phyloP scores from a whole-genome alignment of 768 basidiomycete genomes.

The Lentinula sp. region DNA sequence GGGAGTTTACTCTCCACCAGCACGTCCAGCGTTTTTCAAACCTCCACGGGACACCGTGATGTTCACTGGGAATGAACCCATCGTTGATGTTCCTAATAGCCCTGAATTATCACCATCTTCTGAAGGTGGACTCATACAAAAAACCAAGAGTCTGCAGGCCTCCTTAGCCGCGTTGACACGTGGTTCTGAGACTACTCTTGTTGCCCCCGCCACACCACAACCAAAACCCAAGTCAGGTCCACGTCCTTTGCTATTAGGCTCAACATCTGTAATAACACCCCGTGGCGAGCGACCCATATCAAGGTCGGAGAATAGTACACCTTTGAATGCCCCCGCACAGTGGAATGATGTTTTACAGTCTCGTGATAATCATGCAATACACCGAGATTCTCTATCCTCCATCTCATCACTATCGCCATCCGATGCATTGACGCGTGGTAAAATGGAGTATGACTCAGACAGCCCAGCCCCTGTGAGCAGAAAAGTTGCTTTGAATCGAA shows the following conservation, averaged over 20 bases:
- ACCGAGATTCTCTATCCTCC: slow-evolving; percentile 57
- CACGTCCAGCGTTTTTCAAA: slow-evolving; percentile 51
- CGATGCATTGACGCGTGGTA: slow-evolving; percentile 34
- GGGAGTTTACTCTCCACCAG: slow-evolving; percentile 44
- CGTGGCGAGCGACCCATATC: slow-evolving; percentile 17
- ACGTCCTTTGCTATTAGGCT: slow-evolving; percentile 58
- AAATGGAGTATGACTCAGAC: slow-evolving; percentile 56
- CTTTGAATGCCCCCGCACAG: slow-evolving; percentile 23
- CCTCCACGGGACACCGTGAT: slow-evolving; percentile 53
- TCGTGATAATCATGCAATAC: slow-evolving; percentile 28
- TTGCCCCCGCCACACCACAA: slow-evolving; percentile 19
- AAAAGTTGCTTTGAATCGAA: slow-evolving; percentile 57
- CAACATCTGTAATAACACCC: slow-evolving; percentile 36
- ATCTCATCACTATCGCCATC: slow-evolving; percentile 58
- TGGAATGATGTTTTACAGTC: slow-evolving; percentile 45
- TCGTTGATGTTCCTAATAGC: slow-evolving; percentile 23
- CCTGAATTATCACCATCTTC: slow-evolving; percentile 21
- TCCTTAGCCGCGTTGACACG: slow-evolving; percentile 38
- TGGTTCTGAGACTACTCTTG: slow-evolving; percentile 12
- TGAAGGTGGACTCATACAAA: slow-evolving; percentile 28
- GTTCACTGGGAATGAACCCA: slow-evolving; percentile 23
- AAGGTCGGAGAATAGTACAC: slow-evolving; percentile 28
- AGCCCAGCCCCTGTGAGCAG: slow-evolving; percentile 37
- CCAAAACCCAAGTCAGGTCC: slow-evolving; percentile 47
- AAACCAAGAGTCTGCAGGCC: slow-evolving; percentile 31